Evolutionary conservation across 2,329 filamentous ascomycete genomes (phyloP).

Genomic region (Alternaria burnsii): DNA sequence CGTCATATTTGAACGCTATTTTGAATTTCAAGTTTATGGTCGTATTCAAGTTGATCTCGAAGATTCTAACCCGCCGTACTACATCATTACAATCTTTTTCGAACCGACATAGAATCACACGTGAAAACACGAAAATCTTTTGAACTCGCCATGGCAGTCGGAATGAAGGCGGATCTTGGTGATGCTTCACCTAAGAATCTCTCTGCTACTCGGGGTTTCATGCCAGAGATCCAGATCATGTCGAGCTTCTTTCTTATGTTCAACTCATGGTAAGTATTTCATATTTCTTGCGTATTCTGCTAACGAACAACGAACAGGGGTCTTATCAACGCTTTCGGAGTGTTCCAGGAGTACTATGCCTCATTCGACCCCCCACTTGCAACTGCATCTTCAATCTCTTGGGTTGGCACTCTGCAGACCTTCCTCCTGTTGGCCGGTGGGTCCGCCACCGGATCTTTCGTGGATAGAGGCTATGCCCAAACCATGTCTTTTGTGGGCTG

Average conservation of each 20-base stretch:
- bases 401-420: slow-evolving; percentile 55
- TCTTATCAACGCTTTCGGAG: slow-evolving; percentile 33
- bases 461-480: slow-evolving; percentile 22
- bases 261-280: slow-evolving; percentile 20
- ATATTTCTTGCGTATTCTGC: background rate
- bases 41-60: no score
- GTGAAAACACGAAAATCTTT: background rate
- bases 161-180: background rate
- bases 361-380: slow-evolving; percentile 22
- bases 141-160: background rate
- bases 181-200: background rate
- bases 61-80: no score
- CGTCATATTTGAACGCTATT: background rate
- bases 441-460: slow-evolving; percentile 22
- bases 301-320: slow-evolving; percentile 12
- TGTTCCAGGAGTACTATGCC: slow-evolving; percentile 41
- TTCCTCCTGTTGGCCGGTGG: slow-evolving; percentile 21
- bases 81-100: no score
- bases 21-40: no score
- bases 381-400: slow-evolving; percentile 55
- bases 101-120: no score
- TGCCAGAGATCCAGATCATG: slow-evolving; percentile 18
- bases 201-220: background rate
- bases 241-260: slow-evolving; percentile 25
- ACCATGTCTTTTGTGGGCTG: slow-evolving; percentile 41